Evolutionary conservation across 2,329 filamentous ascomycete species (phyloP).

Genomic region (Aspergillus sp.): DNA sequence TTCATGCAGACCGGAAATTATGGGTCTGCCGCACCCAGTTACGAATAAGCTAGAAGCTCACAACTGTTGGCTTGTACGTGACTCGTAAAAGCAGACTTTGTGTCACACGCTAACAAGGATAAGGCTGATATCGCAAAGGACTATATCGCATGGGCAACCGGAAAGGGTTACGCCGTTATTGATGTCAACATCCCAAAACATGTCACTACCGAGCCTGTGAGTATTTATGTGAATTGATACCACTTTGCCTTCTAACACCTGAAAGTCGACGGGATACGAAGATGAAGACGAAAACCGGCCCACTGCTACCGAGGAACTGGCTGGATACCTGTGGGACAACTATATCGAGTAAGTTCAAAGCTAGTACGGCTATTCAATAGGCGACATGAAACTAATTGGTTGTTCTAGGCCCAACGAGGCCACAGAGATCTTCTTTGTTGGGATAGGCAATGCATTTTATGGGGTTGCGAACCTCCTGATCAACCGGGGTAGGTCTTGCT

Average conservation of each 20-base stretch:
- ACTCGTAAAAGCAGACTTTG: conserved; percentile 8
- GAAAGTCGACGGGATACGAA: conserved; percentile 32
- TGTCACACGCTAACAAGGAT: conserved; percentile 18
- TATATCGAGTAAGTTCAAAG: conserved; percentile 65
- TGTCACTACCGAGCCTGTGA: conserved; percentile 60
- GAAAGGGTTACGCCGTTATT: conserved; percentile 76
- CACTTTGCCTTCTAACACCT: too few relatives aligned
- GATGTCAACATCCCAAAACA: conserved; percentile 87
- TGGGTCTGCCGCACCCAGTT: conserved; percentile 62
- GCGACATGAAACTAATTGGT: neutral
- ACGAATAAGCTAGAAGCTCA: conserved; percentile 73
- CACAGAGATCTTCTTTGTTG: conserved; percentile 76
- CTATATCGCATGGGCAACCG: conserved; percentile 78
- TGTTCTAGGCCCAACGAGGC: conserved; percentile 53
- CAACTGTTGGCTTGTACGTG: conserved; percentile 80
- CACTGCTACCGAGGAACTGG: conserved; percentile 60
- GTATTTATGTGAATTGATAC: conserved; percentile 6
- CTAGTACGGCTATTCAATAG: neutral
- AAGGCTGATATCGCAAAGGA: conserved; percentile 76
- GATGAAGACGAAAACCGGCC: conserved; percentile 49
- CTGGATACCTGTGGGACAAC: conserved; percentile 93
- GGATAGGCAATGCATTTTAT: conserved; percentile 82
- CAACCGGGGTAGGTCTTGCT: conserved; percentile 58
- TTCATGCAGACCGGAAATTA: conserved; percentile 58
- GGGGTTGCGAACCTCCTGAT: conserved; percentile 78